Base-by-base conservation (phyloP, 495 filamentous ascomycete species). In the Astrocystis sublimbata region DNA sequence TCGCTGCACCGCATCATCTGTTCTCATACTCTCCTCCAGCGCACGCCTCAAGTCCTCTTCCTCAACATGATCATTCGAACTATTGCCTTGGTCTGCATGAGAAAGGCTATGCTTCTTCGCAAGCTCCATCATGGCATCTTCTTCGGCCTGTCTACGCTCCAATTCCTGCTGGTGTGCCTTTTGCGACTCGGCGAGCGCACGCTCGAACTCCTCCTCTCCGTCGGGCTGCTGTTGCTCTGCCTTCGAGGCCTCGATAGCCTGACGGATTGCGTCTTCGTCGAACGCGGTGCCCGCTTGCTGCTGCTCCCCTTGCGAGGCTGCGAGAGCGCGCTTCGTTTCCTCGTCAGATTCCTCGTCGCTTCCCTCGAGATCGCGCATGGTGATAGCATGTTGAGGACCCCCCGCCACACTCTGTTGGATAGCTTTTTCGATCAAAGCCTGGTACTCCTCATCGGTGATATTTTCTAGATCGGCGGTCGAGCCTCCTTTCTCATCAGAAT, bases 41-140 rank as follows among this genome's bases (percentile, higher is more conserved):
- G 75, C 82, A 24, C 70, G 69, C 55, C 63, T 75, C 59, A 83
- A 65, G 38, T 80, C 79, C 60, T 78, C 81, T 38, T 81, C 76
- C 31, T 76, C 69, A 1, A 71, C 77, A 66, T 69, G 67, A 6
- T 54, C 70, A 24, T 52, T 53, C 6, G 12, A 21, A 9, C 54
- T 62, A 7, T 56, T 62, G 21, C 61, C 55, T 45, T 71, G 68
- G 7, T 65, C 57, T 15, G 60, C 67, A 28, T 47, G 8, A 38
- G 82, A 80, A 21, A 91, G 66, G 73, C 89, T 92, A 74, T 92
- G 88, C 73, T 84, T 86, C 77, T 86, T 90, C n/a, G 91, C 81
- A 71, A 89, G 90, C 62, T 91, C 87, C 70, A 93, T 68, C 26
- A 93, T 82, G 61, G 89, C 83, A 30, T 89, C 85, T 69, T 92